A percentile compares a stretch with the other conserved stretches of the same genome.
These are phyloP conservation scores for Phytophthora citricola DNA, from an alignment of 352 stramenopile genomes.

Conservation along the genomic window DNA sequence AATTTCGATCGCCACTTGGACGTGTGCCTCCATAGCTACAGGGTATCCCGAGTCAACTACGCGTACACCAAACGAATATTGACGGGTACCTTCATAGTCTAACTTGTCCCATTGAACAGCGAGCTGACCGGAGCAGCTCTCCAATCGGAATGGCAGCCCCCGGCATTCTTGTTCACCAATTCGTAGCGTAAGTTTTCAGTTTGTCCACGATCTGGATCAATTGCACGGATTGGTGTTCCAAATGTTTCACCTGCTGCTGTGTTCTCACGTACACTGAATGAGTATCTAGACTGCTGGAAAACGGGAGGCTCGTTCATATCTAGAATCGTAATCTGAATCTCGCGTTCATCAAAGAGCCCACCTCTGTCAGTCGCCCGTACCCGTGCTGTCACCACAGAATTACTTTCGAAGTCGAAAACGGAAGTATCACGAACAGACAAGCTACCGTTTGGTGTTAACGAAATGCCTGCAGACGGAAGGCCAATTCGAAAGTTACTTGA, in stretches of 20 bases:
- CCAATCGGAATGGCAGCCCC: constrained; percentile 52
- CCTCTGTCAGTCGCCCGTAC: constrained; percentile 44
- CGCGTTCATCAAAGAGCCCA: constrained; percentile 43
- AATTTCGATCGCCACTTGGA: constrained; percentile 41
- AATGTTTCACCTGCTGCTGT: constrained; percentile 38
- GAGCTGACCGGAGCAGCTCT: constrained; percentile 61
- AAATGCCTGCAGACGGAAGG: constrained; percentile 42
- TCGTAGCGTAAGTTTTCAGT: constrained; percentile 57
- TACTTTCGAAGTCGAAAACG: constrained; percentile 61
- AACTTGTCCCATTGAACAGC: constrained; percentile 52
- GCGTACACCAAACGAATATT: constrained; percentile 51
- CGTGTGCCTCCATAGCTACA: constrained; percentile 31
- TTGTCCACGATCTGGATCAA: constrained; percentile 56
- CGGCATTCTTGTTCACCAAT: constrained; percentile 46
- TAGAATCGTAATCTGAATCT: constrained; percentile 50
- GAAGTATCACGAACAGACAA: constrained; percentile 44
- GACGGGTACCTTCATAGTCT: constrained; percentile 52
- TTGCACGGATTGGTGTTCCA: constrained; percentile 54
- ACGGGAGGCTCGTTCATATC: constrained; percentile 63
- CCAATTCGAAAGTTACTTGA: constrained; percentile 29
- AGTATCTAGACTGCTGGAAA: constrained; percentile 49
- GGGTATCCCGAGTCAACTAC: constrained; percentile 56
- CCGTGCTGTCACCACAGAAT: constrained; percentile 37
- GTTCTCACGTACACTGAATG: constrained; percentile 54
- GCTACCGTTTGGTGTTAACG: constrained; percentile 46